Percentiles rank a stretch among this genome's conserved stretches.
These are phyloP conservation scores for Xylaria bambusicola DNA, from an alignment of 495 filamentous ascomycete genomes.

Conservation along the genomic window DNA sequence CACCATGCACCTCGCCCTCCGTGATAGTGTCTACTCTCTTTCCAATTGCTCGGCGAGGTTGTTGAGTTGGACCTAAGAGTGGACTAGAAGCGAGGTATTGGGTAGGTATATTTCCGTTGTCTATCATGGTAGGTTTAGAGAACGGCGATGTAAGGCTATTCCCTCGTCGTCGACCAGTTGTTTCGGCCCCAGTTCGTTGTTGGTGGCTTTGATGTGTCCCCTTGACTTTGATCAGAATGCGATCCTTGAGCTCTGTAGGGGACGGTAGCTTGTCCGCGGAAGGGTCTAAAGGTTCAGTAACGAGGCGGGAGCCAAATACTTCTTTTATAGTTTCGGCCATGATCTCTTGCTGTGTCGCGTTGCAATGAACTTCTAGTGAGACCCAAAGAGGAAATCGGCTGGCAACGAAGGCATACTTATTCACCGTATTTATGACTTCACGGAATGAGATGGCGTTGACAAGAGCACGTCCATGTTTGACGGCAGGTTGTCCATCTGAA, in stretches of 20 bases:
- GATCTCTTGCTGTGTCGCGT: conserved; percentile 71
- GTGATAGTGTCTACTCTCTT: conserved; percentile 50
- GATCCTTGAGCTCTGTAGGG: conserved; percentile 78
- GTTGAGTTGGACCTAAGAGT: conserved; percentile 41
- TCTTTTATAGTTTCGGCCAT: conserved; percentile 93
- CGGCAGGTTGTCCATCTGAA: conserved; percentile 77
- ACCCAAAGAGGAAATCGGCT: conserved; percentile 85
- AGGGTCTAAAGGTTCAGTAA: conserved; percentile 70
- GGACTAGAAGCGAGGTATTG: conserved; percentile 62
- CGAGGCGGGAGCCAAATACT: conserved; percentile 73
- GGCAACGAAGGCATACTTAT: conserved; percentile 84
- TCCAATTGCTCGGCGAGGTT: conserved; percentile 31
- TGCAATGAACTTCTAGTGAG: conserved; percentile 95
- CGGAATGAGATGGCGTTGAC: conserved; percentile 83
- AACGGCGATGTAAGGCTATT: conserved; percentile 81
- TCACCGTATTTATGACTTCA: conserved; percentile 89
- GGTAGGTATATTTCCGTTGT: conserved; percentile 54
- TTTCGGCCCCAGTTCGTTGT: conserved; percentile 38
- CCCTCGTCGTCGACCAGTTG: conserved; percentile 61
- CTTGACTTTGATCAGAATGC: conserved; percentile 94
- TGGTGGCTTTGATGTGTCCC: conserved; percentile 50
- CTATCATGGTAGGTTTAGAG: conserved; percentile 56
- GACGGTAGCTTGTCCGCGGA: conserved; percentile 71
- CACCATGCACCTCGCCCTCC: conserved; percentile 52
- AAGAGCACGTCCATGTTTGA: conserved; percentile 86